Base-by-base conservation (phyloP, 495 filamentous ascomycete species). In the Sabuloglossum arenarium region DNA sequence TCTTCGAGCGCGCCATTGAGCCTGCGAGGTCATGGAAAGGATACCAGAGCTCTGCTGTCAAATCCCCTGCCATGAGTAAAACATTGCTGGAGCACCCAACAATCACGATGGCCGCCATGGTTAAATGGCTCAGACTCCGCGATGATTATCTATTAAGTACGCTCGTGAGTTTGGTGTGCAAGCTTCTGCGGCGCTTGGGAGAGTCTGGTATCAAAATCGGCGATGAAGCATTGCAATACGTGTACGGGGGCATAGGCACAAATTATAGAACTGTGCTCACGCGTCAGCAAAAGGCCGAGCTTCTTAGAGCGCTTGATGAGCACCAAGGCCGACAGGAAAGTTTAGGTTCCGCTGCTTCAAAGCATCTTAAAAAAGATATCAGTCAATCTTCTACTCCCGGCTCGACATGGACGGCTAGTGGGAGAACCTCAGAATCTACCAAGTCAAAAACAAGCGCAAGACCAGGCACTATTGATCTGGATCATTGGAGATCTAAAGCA, bases 81-180 rank as follows among this genome's bases (percentile, higher is more conserved):
- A 64, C 65, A 16, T 69, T 88, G 16, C 67, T 87, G 27, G 67
- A 75, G 32, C 71, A 79, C 10, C 81, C 87, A 1, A 80, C 76
- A 10, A 62, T 64, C 47, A 77, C 81, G 12, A 80, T 87, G 65
- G 71, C 73, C 61, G 74, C 71, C 16, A 79, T 94, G 67, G 79
- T 81, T 12, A 85, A 82, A 64, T 90, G 88, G 85, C 71, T 96
- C 12, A 76, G 88, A 58, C 71, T 96, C 3, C 79, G 85, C 58
- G 89, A 96, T 66, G 75, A 78, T 32, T 94, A 85, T 60, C 76
- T 96, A n/a, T 78, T 84, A 54, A 76, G 71, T 16, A 83, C 82
- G 11, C 76, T 85, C 54, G 84, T 88, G 50, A 79, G 69, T 19
- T 69, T 84, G 24, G 75, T 81, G 28, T 67, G 71, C 24, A 87